Evolutionary conservation across 345 rosid genomes (phyloP).

Genomic region (Rhodamnia argentea): DNA sequence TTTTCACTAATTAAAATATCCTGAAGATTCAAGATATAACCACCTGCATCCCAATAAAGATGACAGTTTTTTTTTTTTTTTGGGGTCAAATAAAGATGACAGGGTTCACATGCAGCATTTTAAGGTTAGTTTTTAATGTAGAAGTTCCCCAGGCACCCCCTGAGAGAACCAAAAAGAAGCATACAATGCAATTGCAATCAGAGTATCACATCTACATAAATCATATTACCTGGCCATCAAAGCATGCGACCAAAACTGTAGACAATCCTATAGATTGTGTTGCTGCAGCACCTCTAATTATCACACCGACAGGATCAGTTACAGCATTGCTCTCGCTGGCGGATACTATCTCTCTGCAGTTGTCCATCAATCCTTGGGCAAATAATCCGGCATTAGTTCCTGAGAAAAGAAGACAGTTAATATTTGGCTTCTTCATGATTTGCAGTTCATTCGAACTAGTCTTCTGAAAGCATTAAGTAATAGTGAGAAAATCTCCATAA

Average conservation of each 20-base stretch:
- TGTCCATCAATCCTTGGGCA: conserved; percentile 44
- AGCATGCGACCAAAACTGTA: conserved; percentile 57
- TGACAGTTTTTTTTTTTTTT: neutral
- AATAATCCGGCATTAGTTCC: conserved; percentile 36
- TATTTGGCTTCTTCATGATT: neutral
- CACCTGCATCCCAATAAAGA: neutral
- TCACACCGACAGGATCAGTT: conserved; percentile 40
- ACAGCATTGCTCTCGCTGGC: conserved; percentile 13
- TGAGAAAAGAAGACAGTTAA: conserved; percentile 12
- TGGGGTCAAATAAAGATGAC: neutral
- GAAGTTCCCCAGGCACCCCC: neutral
- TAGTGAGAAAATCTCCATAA: neutral
- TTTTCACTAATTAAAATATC: neutral
- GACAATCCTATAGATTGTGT: conserved; percentile 49
- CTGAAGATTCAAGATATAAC: neutral
- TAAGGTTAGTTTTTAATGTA: neutral
- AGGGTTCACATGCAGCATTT: neutral
- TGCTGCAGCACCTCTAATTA: conserved; percentile 35
- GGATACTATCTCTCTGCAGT: conserved; percentile 39
- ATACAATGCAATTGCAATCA: neutral
- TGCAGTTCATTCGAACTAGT: neutral
- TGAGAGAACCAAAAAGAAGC: neutral
- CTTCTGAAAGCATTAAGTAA: neutral
- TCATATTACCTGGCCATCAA: conserved; percentile 46
- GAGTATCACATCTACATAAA: neutral